A percentile compares a stretch with the other conserved stretches of the same genome.
These are phyloP conservation scores for Annulohypoxylon bovei DNA, from an alignment of 495 filamentous ascomycete species.

Conservation along the genomic window DNA sequence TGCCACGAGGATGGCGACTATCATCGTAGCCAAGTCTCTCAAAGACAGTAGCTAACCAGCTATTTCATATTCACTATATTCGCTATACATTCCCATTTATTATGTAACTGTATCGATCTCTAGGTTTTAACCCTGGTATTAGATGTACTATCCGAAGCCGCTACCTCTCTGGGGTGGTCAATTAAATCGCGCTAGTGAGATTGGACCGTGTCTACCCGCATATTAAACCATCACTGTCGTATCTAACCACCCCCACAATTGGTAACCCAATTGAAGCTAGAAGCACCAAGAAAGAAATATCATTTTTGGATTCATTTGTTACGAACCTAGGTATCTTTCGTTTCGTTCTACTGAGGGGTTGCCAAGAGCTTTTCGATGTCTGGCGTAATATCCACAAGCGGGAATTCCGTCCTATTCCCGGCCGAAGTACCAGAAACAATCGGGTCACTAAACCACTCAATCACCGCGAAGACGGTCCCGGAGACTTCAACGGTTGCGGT, in stretches of 20 bases:
- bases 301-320: neutral
- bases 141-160: neutral
- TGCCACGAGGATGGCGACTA: too few species aligned
- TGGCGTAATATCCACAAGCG: slow-evolving; percentile 43
- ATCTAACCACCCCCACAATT: neutral
- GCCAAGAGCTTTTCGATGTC: slow-evolving; percentile 37
- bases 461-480: slow-evolving; percentile 41
- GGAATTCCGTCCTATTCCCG: slow-evolving; percentile 45
- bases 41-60: too few species aligned
- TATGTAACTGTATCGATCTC: too few species aligned
- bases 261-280: neutral
- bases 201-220: neutral
- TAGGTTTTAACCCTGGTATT: too few species aligned
- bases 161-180: neutral
- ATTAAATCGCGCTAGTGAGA: neutral
- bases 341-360: neutral
- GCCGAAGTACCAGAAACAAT: slow-evolving; percentile 41
- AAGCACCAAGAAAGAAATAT: neutral
- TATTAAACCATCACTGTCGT: neutral
- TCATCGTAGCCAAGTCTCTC: too few species aligned
- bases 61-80: too few species aligned
- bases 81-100: too few species aligned
- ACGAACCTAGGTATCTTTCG: neutral
- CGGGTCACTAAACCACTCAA: slow-evolving; percentile 43
- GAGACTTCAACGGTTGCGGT: slow-evolving; percentile 45